Percentiles rank a stretch among this genome's conserved stretches.
Evolutionary conservation across 164 flowering plant genomes (phyloP).

Genomic region (Stephania japonica): DNA sequence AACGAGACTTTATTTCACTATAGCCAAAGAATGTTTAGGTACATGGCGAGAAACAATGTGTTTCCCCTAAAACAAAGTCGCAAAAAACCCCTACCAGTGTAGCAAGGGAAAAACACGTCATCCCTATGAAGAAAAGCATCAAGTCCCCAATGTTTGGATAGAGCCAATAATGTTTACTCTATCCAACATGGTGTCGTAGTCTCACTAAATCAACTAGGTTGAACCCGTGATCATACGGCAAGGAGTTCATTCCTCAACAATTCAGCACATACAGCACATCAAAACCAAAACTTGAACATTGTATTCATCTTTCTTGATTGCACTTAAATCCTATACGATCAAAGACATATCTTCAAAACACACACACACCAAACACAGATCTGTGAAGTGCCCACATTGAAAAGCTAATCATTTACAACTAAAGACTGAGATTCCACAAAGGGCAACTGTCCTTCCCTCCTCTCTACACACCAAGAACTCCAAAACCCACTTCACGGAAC

Average conservation of each 20-base stretch:
- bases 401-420: not conserved
- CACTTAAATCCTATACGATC: not conserved
- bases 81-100: too few species aligned
- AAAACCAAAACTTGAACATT: not conserved
- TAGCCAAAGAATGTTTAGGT: too few species aligned
- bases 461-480: not conserved
- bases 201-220: too few species aligned
- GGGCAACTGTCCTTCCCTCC: not conserved
- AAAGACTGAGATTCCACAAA: not conserved
- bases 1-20: too few species aligned
- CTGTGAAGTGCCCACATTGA: not conserved
- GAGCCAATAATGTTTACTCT: too few species aligned
- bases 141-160: too few species aligned
- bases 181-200: too few species aligned
- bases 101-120: too few species aligned
- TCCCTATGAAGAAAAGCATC: too few species aligned
- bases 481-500: not conserved
- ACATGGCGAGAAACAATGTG: too few species aligned
- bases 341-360: not conserved
- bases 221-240: too few species aligned
- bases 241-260: not conserved
- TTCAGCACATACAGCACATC: not conserved
- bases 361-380: not conserved
- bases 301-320: not conserved
- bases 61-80: too few species aligned